These are phyloP conservation scores for Capronia coronata DNA, from an alignment of 2,329 filamentous ascomycete genomes.

Conservation along the genomic window DNA sequence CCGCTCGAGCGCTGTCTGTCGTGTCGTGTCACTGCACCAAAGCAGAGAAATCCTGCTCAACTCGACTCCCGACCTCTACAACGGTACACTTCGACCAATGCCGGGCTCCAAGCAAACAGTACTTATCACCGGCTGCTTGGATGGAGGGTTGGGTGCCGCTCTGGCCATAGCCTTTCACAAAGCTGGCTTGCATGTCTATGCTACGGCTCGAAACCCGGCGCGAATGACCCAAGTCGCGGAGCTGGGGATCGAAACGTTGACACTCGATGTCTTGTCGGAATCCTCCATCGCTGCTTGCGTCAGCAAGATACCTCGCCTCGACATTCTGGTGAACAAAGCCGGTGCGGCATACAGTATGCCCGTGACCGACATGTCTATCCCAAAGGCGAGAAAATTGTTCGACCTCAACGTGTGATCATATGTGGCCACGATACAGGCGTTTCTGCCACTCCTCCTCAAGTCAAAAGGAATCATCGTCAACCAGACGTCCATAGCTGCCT, in stretches of 20 bases:
- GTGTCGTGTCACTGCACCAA: no score
- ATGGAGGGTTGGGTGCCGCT: constrained; percentile 38
- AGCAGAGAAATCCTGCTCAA: no score
- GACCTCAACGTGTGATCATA: constrained; percentile 34
- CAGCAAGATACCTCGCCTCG: constrained; percentile 33
- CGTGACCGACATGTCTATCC: constrained; percentile 30
- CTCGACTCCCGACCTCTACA: no score
- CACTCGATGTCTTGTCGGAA: constrained; percentile 32
- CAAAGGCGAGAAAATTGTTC: constrained; percentile 31
- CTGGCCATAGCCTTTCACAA: constrained; percentile 37
- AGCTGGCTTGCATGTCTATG: constrained; percentile 37
- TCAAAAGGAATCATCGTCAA: constrained; percentile 34
- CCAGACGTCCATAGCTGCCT: constrained; percentile 32
- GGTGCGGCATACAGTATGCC: constrained; percentile 33
- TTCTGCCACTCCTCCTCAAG: constrained; percentile 28
- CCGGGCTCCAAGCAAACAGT: no score
- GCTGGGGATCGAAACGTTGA: constrained; percentile 29
- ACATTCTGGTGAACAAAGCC: constrained; percentile 45
- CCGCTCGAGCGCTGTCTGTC: no score
- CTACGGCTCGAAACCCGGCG: constrained; percentile 36
- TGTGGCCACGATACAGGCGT: constrained; percentile 33
- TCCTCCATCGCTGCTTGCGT: constrained; percentile 31
- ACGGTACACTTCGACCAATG: no score
- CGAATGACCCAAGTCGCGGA: constrained; percentile 30
- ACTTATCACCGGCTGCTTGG: constrained; percentile 31